These are phyloP conservation scores for Botryotinia narcissicola DNA, from an alignment of 2,329 filamentous ascomycete genomes.

Conservation along the genomic window DNA sequence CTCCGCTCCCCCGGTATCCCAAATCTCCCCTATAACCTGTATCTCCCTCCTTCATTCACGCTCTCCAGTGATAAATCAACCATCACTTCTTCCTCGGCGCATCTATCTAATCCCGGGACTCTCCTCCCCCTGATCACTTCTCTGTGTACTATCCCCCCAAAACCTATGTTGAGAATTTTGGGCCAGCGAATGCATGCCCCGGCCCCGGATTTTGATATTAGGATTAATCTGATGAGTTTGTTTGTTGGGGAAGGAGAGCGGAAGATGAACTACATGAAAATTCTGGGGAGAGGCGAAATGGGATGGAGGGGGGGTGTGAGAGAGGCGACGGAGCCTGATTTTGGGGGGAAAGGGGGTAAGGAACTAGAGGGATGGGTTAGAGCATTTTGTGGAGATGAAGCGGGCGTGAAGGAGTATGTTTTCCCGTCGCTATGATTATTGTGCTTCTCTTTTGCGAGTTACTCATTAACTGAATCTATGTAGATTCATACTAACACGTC, in stretches of 20 bases:
- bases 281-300: constrained; percentile 49
- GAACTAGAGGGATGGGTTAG: constrained; percentile 28
- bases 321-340: constrained; percentile 24
- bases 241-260: constrained; percentile 48
- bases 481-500: constrained; percentile 51
- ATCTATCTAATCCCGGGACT: constrained; percentile 47
- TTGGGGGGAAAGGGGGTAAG: constrained; percentile 18
- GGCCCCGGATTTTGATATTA: constrained; percentile 51
- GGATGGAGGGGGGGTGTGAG: constrained; percentile 45
- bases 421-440: not conserved
- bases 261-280: constrained; percentile 52
- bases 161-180: constrained; percentile 51
- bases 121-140: constrained; percentile 48
- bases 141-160: constrained; percentile 53
- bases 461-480: not conserved
- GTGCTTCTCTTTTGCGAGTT: accelerated
- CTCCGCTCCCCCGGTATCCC: constrained; percentile 31
- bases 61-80: constrained; percentile 49
- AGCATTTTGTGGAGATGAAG: constrained; percentile 31
- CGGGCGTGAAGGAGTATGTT: constrained; percentile 31
- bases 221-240: constrained; percentile 54
- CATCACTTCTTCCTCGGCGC: constrained; percentile 48
- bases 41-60: constrained; percentile 51
- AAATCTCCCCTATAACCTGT: constrained; percentile 38
- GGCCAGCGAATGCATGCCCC: constrained; percentile 40